Base-by-base conservation (phyloP, 2,329 filamentous ascomycete genomes). In the Penicillium freii region DNA sequence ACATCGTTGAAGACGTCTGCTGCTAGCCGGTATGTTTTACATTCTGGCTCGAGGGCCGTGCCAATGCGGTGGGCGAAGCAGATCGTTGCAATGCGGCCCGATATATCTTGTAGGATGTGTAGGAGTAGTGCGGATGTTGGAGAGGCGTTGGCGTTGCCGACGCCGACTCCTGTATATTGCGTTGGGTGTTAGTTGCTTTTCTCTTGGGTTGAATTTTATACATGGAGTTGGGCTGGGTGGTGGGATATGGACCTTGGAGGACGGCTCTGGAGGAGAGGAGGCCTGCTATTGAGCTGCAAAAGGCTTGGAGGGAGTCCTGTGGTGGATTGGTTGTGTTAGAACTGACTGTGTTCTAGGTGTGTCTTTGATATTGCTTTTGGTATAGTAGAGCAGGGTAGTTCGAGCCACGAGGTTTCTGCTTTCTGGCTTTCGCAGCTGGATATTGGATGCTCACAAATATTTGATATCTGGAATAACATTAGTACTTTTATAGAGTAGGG, bases 1-100 rank as follows among this genome's bases (percentile, higher is more conserved):
- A 86, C 81, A 71, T 96, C 92, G 74, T 96, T 96, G 78, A 96
- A 89, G 21, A 96, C 78, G 70, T 96, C 92, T 4, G 92, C 92
- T 2, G 92, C 84, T 48, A 96, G 88, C 17, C 92, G 87, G 75
- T 92, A 96, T 73, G 85, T 88, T 73, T 97, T 97, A 78, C 90
- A 93, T 71, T 97, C 92, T 2, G 91, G 90, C 73, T 95, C 91
- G 47, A 96, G 88, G 33, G 89, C 84, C 45, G 89, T 89, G 38
- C 92, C 91, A 57, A 93, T 86, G 43, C 85, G 83, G 72, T 95
- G 87, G 1, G 92, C 92, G 72, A 96, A 96, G 10, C 90, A 74
- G 59, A 96, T 96, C 0, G 92, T 96, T 1, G 90, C 90, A 27
- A 96, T 77, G 7, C 91, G 85, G 9, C 90, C 91, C 59, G 89